A percentile compares a stretch with the other conserved stretches of the same genome.
Evolutionary conservation across 257 asterid genomes (phyloP).

Genomic region (Fraxinus cuspidata): DNA sequence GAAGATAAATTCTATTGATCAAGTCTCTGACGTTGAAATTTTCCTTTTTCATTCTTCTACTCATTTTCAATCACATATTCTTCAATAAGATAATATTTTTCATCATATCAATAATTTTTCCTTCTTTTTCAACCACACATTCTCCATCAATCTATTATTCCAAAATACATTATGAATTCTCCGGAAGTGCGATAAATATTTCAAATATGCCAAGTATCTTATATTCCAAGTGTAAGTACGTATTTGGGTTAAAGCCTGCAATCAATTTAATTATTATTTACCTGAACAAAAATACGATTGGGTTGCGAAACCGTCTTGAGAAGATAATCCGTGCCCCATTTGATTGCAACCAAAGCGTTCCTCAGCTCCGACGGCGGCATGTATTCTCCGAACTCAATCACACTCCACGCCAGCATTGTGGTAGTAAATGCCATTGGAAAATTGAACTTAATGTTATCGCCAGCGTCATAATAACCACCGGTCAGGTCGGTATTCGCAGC

Average conservation of each 20-base stretch:
- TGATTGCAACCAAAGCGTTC: conserved; percentile 72
- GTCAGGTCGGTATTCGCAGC: conserved; percentile 54
- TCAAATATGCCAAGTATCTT: too few relatives aligned
- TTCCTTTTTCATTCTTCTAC: too few relatives aligned
- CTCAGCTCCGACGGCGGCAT: conserved; percentile 79
- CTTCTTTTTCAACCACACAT: too few relatives aligned
- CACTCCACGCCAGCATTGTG: conserved; percentile 96
- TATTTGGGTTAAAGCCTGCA: not conserved
- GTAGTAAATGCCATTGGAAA: conserved; percentile 98
- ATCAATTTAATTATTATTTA: conserved; percentile 15
- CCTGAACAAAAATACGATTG: conserved; percentile 92
- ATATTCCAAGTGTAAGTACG: too few relatives aligned
- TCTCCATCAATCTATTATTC: too few relatives aligned
- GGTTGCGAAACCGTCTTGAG: conserved; percentile 84
- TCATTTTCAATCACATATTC: too few relatives aligned
- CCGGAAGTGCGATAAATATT: too few relatives aligned
- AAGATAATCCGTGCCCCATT: conserved; percentile 88
- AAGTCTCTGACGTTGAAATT: too few relatives aligned
- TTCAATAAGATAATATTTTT: too few relatives aligned
- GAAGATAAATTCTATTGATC: too few relatives aligned
- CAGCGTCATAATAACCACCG: conserved; percentile 97
- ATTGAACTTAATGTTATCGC: conserved; percentile 83
- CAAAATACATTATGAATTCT: too few relatives aligned
- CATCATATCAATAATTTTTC: too few relatives aligned
- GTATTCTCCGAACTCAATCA: conserved; percentile 64